Percentiles rank a stretch among this genome's conserved stretches.
Conservation (phyloP, 176 grass and related monocot species). For the Hyparrhenia diplandra region DNA sequence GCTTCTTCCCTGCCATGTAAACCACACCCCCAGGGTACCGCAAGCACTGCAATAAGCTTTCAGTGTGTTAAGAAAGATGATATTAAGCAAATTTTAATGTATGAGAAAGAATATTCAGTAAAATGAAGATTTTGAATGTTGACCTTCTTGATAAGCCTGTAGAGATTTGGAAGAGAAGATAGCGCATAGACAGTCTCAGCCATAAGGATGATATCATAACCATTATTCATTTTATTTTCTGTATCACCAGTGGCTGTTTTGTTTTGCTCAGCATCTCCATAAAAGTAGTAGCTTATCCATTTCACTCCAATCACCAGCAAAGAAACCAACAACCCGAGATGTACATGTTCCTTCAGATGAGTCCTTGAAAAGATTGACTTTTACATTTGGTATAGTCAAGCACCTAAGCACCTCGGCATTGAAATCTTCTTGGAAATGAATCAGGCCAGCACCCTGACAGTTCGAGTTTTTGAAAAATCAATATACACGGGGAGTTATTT, state of each 20-base stretch:
- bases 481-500: slow-evolving; percentile 17
- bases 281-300: slow-evolving; percentile 65
- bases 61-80: slow-evolving; percentile 14
- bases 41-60: slow-evolving; percentile 51
- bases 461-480: slow-evolving; percentile 24
- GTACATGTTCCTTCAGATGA: slow-evolving; percentile 26
- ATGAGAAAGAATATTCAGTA: neutral
- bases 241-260: slow-evolving; percentile 26
- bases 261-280: slow-evolving; percentile 27
- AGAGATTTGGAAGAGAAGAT: slow-evolving; percentile 73
- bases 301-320: slow-evolving; percentile 94
- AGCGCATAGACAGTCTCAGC: slow-evolving; percentile 84
- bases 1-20: slow-evolving; percentile 92
- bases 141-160: slow-evolving; percentile 76
- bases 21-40: slow-evolving; percentile 47
- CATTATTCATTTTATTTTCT: slow-evolving; percentile 25
- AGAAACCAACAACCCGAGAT: slow-evolving; percentile 57
- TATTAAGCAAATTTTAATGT: neutral
- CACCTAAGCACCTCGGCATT: slow-evolving; percentile 89
- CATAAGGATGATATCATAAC: slow-evolving; percentile 96
- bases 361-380: slow-evolving; percentile 59
- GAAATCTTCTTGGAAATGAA: slow-evolving; percentile 99
- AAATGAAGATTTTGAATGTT: neutral
- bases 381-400: slow-evolving; percentile 90
- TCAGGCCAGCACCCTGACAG: slow-evolving; percentile 63